Evolutionary conservation across 1,284 basidiomycete genomes (phyloP).

Genomic region (Tremellales sp.): DNA sequence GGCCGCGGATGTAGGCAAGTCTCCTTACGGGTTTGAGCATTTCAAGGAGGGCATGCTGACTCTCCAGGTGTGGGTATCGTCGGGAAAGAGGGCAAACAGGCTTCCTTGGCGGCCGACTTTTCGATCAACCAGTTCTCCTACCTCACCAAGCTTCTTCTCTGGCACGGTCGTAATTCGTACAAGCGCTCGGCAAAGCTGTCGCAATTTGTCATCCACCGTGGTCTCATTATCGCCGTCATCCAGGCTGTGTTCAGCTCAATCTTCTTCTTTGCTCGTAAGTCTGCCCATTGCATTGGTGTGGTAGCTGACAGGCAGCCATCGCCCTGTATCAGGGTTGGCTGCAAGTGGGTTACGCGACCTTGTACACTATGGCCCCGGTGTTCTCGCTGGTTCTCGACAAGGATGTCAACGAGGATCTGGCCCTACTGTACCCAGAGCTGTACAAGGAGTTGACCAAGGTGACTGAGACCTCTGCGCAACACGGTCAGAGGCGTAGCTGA

Average conservation of each 20-base stretch:
- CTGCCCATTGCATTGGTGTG: neutral
- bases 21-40: neutral
- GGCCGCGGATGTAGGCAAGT: conserved; percentile 89
- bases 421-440: conserved; percentile 91
- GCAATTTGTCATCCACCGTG: conserved; percentile 98
- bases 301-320: conserved; percentile 56
- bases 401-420: conserved; percentile 93
- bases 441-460: conserved; percentile 98
- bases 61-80: conserved; percentile 89
- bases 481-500: conserved; percentile 2
- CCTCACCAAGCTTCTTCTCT: conserved; percentile 88
- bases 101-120: conserved; percentile 95
- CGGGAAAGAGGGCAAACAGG: conserved; percentile 98
- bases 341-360: conserved; percentile 95
- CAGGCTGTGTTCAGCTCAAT: conserved; percentile 96
- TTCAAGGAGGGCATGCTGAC: neutral
- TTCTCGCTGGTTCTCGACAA: conserved; percentile 94
- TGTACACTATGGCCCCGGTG: conserved; percentile 98
- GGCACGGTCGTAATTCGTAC: conserved; percentile 90
- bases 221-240: conserved; percentile 96
- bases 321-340: conserved; percentile 98
- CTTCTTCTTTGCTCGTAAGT: conserved; percentile 86
- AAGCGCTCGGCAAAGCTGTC: conserved; percentile 95
- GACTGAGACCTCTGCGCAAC: conserved; percentile 9
- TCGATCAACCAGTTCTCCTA: conserved; percentile 94